Evolutionary conservation across 2,329 filamentous ascomycete genomes (phyloP).

Genomic region (Venturia asperata): DNA sequence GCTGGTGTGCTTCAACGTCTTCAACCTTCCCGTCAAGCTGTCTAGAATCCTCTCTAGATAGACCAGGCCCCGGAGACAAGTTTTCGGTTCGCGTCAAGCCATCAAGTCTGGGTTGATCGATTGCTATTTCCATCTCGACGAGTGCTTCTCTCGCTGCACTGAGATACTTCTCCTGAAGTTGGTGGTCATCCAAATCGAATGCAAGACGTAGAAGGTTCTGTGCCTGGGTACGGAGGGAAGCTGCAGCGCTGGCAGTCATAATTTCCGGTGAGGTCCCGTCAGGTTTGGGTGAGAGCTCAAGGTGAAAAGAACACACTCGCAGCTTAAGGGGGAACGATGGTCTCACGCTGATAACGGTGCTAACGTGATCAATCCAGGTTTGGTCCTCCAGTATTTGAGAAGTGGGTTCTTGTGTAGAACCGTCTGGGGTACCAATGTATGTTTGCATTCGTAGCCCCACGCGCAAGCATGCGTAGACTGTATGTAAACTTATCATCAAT

Average conservation of each 20-base stretch:
- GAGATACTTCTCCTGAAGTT: not conserved
- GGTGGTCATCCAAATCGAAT: conserved; percentile 4
- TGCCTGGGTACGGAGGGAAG: not conserved
- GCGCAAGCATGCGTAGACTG: not conserved
- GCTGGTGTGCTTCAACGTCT: not conserved
- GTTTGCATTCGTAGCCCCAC: not conserved
- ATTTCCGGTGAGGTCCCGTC: not conserved
- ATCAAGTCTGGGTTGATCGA: not conserved
- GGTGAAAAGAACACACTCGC: not conserved
- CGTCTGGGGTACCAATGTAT: not conserved
- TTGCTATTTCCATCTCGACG: not conserved
- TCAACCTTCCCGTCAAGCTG: not conserved
- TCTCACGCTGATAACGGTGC: not conserved
- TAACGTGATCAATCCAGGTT: not conserved
- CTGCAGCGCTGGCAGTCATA: not conserved
- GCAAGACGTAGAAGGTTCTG: conserved; percentile 8
- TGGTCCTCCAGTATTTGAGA: not conserved
- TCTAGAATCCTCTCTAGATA: too few relatives aligned
- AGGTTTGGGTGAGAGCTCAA: not conserved
- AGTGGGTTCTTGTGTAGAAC: not conserved
- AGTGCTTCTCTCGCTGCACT: conserved; percentile 3
- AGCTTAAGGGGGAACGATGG: not conserved
- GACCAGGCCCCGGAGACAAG: not conserved
- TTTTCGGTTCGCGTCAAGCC: not conserved
- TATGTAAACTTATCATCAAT: not conserved